phyloP scores from a whole-genome alignment of 2,329 filamentous ascomycete genomes.

The Colletotrichum sp. region DNA sequence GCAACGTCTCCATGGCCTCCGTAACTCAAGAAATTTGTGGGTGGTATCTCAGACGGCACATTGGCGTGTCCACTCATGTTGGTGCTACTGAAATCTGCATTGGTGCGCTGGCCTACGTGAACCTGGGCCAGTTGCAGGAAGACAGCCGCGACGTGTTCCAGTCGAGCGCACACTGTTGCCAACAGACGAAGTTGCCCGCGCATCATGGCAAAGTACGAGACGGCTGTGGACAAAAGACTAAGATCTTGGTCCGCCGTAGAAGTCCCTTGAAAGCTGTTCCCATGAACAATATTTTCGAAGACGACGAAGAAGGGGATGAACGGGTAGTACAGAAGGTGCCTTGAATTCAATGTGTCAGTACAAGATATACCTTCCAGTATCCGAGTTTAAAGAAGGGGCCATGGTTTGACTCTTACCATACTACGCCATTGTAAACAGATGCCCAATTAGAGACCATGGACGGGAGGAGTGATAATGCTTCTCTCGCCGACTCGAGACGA shows the following conservation, averaged over 20 bases:
- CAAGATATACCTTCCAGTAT: not conserved
- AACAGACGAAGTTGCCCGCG: not conserved
- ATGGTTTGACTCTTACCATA: not conserved
- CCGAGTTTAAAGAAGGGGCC: accelerated
- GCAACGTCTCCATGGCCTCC: not conserved
- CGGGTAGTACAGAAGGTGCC: not conserved
- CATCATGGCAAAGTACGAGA: constrained; percentile 9
- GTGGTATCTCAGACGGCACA: not conserved
- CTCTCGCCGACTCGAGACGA: not conserved
- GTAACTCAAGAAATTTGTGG: not conserved
- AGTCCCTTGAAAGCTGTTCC: not conserved
- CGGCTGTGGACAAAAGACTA: not conserved
- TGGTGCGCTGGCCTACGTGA: not conserved
- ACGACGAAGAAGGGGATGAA: constrained; percentile 5
- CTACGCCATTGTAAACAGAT: not conserved
- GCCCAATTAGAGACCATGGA: constrained; percentile 1
- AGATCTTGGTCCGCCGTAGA: not conserved
- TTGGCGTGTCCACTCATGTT: not conserved
- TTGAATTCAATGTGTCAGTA: not conserved
- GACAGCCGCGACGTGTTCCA: not conserved
- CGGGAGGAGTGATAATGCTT: not conserved
- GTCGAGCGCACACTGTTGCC: not conserved
- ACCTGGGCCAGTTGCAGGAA: not conserved
- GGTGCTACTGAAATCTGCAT: not conserved
- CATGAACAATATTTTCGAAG: not conserved